Conservation (phyloP, 805 yeast genomes). For the Candida germanica region DNA sequence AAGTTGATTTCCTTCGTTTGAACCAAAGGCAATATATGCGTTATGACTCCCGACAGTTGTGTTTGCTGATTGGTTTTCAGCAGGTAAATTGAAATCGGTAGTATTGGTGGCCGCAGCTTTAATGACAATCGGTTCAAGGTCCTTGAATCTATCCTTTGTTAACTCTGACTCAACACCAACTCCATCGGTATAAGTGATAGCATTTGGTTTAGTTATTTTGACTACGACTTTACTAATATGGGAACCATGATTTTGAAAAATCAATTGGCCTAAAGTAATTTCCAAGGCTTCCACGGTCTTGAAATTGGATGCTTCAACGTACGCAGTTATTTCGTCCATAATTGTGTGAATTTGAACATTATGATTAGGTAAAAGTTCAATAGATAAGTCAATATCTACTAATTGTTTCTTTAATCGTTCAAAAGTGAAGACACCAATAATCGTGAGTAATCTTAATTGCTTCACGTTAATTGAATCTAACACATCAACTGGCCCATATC, state of each 20-base stretch:
- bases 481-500: constrained; percentile 8
- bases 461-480: constrained; percentile 38
- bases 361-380: constrained; percentile 23
- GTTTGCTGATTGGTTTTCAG: constrained; percentile 9
- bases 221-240: constrained; percentile 45
- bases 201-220: constrained; percentile 80
- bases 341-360: constrained; percentile 39
- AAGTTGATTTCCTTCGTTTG: constrained; percentile 75
- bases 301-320: constrained; percentile 77
- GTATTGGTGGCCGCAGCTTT: constrained; percentile 9
- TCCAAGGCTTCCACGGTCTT: constrained; percentile 94
- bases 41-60: constrained; percentile 32
- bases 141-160: constrained; percentile 37
- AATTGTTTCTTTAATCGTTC: constrained; percentile 82
- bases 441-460: constrained; percentile 58
- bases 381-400: constrained; percentile 56
- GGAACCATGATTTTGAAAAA: constrained; percentile 39
- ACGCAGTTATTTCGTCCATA: constrained; percentile 49
- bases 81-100: constrained; percentile 31
- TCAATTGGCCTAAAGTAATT: constrained; percentile 60
- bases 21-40: constrained; percentile 84
- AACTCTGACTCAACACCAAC: constrained; percentile 81
- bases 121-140: constrained; percentile 8
- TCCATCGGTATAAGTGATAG: constrained; percentile 79
- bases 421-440: constrained; percentile 92